Conservation (phyloP, 441 rosid genomes). For the Mallotus repandus region DNA sequence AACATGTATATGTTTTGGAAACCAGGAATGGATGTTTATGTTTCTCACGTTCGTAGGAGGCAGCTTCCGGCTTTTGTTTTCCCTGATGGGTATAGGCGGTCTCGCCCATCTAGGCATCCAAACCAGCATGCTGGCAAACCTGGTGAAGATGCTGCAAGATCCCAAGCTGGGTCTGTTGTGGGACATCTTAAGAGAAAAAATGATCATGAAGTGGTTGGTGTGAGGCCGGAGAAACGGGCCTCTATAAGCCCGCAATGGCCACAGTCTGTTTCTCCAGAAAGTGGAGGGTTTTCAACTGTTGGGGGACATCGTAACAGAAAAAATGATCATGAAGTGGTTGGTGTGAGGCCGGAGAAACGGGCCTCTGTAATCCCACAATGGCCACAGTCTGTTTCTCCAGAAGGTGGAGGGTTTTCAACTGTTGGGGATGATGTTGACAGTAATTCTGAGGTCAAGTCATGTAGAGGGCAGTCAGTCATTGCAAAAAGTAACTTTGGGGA, state of each 20-base stretch:
- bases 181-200: conserved; percentile 58
- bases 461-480: conserved; percentile 31
- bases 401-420: conserved; percentile 23
- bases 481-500: conserved; percentile 16
- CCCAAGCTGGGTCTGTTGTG: conserved; percentile 45
- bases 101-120: conserved; percentile 55
- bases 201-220: conserved; percentile 41
- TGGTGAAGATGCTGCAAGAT: conserved; percentile 46
- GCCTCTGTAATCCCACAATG: conserved; percentile 53
- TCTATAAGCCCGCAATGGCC: conserved; percentile 51
- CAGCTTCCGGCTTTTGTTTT: conserved; percentile 60
- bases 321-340: conserved; percentile 41
- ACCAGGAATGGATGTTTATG: conserved; percentile 65
- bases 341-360: conserved; percentile 49
- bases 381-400: conserved; percentile 52
- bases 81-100: conserved; percentile 66
- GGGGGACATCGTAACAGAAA: conserved; percentile 56
- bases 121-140: conserved; percentile 44
- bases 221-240: conserved; percentile 50
- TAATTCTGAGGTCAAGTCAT: conserved; percentile 24
- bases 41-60: conserved; percentile 63
- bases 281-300: conserved; percentile 15
- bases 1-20: conserved; percentile 62
- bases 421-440: conserved; percentile 25
- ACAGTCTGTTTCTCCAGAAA: conserved; percentile 54